These are phyloP conservation scores for Nakaseomyces nivariensis DNA, from an alignment of 1,139 yeast species.

Conservation along the genomic window DNA sequence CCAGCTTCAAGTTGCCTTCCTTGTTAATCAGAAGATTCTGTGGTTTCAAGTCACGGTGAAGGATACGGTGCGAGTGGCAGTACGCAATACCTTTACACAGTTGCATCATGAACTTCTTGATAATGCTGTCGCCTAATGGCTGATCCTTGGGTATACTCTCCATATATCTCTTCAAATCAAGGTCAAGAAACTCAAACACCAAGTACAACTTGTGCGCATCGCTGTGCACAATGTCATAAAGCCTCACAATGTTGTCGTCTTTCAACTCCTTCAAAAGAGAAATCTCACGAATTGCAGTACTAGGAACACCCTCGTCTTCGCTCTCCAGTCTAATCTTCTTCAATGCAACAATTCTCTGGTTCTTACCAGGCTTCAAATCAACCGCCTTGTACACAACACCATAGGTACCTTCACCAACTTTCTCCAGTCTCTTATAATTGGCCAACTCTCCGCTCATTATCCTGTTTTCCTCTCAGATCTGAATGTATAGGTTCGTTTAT, in stretches of 20 bases:
- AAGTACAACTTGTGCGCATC: constrained; percentile 88
- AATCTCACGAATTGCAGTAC: constrained; percentile 95
- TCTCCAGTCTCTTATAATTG: constrained; percentile 88
- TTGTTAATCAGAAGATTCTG: constrained; percentile 89
- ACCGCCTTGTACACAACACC: constrained; percentile 97
- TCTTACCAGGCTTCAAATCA: constrained; percentile 58
- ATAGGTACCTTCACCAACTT: constrained; percentile 96
- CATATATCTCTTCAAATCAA: constrained; percentile 95
- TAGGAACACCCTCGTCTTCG: constrained; percentile 98
- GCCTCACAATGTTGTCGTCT: constrained; percentile 83
- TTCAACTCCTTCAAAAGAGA: constrained; percentile 86
- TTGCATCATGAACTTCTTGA: constrained; percentile 88
- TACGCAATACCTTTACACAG: constrained; percentile 85
- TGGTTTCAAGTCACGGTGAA: constrained; percentile 94
- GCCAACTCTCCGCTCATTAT: constrained; percentile 70
- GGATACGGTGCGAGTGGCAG: constrained; percentile 89
- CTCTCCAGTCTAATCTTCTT: constrained; percentile 92
- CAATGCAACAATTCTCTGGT: constrained; percentile 85
- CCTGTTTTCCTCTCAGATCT: neutral
- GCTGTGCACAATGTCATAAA: constrained; percentile 93
- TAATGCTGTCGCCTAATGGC: constrained; percentile 83
- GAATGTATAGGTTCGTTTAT: no score
- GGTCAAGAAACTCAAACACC: constrained; percentile 86
- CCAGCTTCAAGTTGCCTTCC: constrained; percentile 90
- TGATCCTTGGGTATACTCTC: constrained; percentile 88